Base-by-base conservation (phyloP, 1,284 basidiomycete genomes). In the Farysia itapuensis region DNA sequence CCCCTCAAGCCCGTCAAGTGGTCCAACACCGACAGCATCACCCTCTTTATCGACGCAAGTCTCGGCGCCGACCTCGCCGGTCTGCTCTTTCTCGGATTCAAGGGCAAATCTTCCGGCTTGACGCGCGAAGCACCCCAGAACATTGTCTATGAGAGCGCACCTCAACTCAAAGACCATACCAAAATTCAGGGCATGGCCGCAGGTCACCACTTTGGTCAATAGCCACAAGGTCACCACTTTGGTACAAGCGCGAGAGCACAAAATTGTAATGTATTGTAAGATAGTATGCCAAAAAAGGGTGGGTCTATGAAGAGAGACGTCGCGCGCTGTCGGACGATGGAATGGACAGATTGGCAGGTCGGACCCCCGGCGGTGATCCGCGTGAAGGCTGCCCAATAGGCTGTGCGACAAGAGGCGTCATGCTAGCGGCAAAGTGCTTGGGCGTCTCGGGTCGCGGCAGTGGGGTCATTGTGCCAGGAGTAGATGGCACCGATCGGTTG, bases 131-230 rank as follows among this genome's bases (percentile, higher is more conserved):
- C 59, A 3, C 72, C 73, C 0, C 41, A 52, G 2, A 67, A 65
- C 29, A 64, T 75, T 41, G 58, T 75, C 35, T 75, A 75, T 42
- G 73, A 75, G 48, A 46, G 59, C 28, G 64, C 73, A 4, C 73
- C 73, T 0, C 64, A 69, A 47, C 38, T 67, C 45, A 64, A 72
- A 28, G 71, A 72, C 30, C 72, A 74, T 35, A 23, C 52, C 34
- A 68, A 64, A 30, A 48, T 68, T 12, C 34, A 22, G 9, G 59
- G 53, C 19, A 63, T 47, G 5, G 48, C 40, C 14, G 31, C 50
- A 3, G 57, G 59, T 13, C 45, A 64, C 36, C 32, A 50, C 2
- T 54, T 63, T 33, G 66, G 66, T 29, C 31, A 33, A 18, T 33
- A 19, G 18, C 18, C 26, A n/a, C 26, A 28, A 9, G 11, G 26